These are phyloP conservation scores for Colletotrichum lupini DNA, from an alignment of 2,329 filamentous ascomycete genomes.

Conservation along the genomic window DNA sequence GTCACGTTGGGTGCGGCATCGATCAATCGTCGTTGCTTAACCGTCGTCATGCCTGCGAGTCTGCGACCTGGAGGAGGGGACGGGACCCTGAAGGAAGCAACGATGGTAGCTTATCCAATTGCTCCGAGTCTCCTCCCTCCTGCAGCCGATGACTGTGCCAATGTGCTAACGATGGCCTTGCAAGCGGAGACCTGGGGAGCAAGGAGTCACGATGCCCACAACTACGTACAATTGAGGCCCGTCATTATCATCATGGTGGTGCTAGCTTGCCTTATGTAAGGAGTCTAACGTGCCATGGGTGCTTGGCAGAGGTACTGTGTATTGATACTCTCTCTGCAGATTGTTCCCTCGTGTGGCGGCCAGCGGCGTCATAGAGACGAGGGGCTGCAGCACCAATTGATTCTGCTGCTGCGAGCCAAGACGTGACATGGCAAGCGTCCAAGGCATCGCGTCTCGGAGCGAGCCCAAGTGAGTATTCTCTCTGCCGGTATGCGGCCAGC, in stretches of 20 bases:
- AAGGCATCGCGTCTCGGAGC: constrained; percentile 1
- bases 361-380: constrained; percentile 32
- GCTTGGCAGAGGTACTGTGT: background rate
- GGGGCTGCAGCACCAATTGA: constrained; percentile 21
- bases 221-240: background rate
- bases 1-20: background rate
- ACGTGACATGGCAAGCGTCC: constrained; percentile 4
- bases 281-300: background rate
- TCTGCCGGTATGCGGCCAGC: background rate
- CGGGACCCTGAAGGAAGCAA: constrained; percentile 24
- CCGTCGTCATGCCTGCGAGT: background rate
- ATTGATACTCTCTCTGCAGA: background rate
- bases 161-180: constrained; percentile 14
- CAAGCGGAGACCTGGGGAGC: constrained; percentile 14
- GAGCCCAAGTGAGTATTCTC: background rate
- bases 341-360: constrained; percentile 7
- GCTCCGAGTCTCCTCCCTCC: background rate
- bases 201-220: background rate
- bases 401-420: constrained; percentile 30
- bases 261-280: background rate
- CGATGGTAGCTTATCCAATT: background rate
- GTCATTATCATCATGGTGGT: background rate
- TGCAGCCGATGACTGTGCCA: background rate
- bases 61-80: background rate
- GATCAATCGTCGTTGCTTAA: background rate